Evolutionary conservation across 176 grass and related monocot species (phyloP).

Genomic region (Pontederia crassipes): DNA sequence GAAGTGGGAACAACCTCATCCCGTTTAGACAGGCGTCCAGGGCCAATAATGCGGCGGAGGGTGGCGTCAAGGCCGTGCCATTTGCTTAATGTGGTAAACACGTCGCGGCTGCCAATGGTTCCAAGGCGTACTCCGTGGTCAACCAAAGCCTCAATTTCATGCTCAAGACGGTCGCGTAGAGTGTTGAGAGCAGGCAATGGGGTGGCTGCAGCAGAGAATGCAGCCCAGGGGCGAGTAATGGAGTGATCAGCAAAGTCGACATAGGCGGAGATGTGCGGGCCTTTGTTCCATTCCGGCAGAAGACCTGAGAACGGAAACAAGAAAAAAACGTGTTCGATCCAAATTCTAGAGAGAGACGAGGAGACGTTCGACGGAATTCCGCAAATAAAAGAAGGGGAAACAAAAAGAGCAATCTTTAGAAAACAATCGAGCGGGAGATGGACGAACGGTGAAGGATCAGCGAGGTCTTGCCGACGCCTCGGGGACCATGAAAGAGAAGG

Average conservation of each 20-base stretch:
- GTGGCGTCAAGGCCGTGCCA: slow-evolving; percentile 51
- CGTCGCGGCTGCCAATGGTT: slow-evolving; percentile 56
- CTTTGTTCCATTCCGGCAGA: slow-evolving; percentile 70
- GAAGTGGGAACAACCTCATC: slow-evolving; percentile 21
- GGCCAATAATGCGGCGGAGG: slow-evolving; percentile 30
- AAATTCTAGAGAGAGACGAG: background rate
- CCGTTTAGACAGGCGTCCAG: slow-evolving; percentile 11
- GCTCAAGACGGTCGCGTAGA: slow-evolving; percentile 56
- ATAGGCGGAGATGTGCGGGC: slow-evolving; percentile 53
- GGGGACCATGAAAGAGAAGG: slow-evolving; percentile 73
- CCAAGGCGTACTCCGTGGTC: slow-evolving; percentile 44
- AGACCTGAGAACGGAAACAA: slow-evolving; percentile 34
- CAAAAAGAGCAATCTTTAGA: background rate
- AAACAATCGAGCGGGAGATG: background rate
- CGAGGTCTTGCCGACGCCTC: slow-evolving; percentile 86
- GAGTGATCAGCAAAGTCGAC: slow-evolving; percentile 51
- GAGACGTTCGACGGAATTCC: too few relatives aligned
- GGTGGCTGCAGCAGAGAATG: slow-evolving; percentile 10
- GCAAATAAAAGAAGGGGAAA: background rate
- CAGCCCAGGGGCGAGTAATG: slow-evolving; percentile 22
- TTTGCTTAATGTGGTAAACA: slow-evolving; percentile 52
- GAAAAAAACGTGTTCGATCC: background rate
- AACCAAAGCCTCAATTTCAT: slow-evolving; percentile 60
- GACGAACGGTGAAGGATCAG: slow-evolving; percentile 47
- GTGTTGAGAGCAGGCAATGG: slow-evolving; percentile 20